Percentiles rank a stretch among this genome's conserved stretches.
Conservation (phyloP, 169 alveolate genomes). For the Plasmodium knowlesi region DNA sequence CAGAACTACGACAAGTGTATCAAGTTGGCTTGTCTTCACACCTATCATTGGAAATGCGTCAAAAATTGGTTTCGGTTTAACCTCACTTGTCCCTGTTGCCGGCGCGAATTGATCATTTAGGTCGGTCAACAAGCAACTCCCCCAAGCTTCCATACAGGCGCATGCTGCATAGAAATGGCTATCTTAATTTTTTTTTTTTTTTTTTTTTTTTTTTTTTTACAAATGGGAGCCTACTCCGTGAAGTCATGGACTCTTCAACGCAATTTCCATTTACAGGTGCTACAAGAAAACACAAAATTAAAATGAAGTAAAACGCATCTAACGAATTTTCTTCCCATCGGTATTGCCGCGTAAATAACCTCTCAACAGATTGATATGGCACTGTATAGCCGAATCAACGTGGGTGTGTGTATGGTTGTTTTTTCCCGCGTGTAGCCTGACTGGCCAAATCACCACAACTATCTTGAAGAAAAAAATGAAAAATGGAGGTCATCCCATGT, state of each 20-base stretch:
- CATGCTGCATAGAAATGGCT: neutral
- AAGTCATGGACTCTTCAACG: neutral
- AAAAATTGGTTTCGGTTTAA: conserved; percentile 79
- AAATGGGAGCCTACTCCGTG: neutral
- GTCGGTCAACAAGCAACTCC: neutral
- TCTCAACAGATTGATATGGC: neutral
- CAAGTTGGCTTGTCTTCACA: conserved; percentile 76
- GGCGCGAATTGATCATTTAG: conserved; percentile 3
- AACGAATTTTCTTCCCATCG: neutral
- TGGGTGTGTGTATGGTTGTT: neutral
- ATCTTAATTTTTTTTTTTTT: too few species aligned
- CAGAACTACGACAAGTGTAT: conserved; percentile 75
- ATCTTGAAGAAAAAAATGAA: neutral
- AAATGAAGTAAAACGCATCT: neutral
- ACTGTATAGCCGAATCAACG: neutral
- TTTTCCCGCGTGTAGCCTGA: neutral
- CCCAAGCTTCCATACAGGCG: neutral
- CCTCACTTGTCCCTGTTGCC: conserved; percentile 78
- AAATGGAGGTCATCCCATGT: neutral
- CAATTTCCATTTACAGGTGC: neutral
- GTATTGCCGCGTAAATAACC: neutral
- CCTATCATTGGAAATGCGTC: conserved; percentile 79
- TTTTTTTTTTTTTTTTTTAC: neutral
- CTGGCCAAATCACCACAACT: neutral
- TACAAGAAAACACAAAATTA: neutral